These are phyloP conservation scores for Astragalus glycyphyllos DNA, from an alignment of 306 rosid genomes.

Conservation along the genomic window DNA sequence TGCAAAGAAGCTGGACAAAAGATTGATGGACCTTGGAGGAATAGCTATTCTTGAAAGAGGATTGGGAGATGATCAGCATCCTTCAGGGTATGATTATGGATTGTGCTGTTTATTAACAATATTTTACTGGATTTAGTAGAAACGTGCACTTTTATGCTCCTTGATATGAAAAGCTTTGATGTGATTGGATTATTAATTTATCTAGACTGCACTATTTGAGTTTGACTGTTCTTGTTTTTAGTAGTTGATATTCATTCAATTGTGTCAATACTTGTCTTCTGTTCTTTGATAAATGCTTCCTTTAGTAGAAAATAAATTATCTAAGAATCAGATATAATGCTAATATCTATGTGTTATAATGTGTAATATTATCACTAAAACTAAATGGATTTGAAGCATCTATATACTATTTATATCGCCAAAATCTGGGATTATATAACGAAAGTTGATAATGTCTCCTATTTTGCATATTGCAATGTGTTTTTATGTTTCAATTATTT, in stretches of 20 bases:
- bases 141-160: slow-evolving; percentile 14
- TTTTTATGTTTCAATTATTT: slow-evolving; percentile 34
- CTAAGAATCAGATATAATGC: background rate
- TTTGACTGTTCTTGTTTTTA: slow-evolving; percentile 4
- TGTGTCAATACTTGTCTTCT: slow-evolving; percentile 8
- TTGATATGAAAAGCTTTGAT: slow-evolving; percentile 31
- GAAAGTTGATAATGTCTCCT: no score
- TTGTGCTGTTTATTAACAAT: slow-evolving; percentile 4
- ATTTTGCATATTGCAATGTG: slow-evolving; percentile 9
- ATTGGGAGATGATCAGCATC: slow-evolving; percentile 96
- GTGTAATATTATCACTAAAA: no score
- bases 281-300: slow-evolving; percentile 21
- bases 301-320: slow-evolving; percentile 12
- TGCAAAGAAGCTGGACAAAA: slow-evolving; percentile 92
- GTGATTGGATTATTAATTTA: slow-evolving; percentile 22
- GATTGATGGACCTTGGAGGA: slow-evolving; percentile 87
- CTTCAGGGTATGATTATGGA: slow-evolving; percentile 72
- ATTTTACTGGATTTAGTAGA: slow-evolving; percentile 36
- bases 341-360: background rate
- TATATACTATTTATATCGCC: no score
- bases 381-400: no score
- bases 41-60: slow-evolving; percentile 72
- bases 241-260: slow-evolving; percentile 3
- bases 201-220: slow-evolving; percentile 11
- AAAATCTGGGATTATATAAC: no score